These are phyloP conservation scores for Whalleya microplaca DNA, from an alignment of 2,329 filamentous ascomycete genomes.

Conservation along the genomic window DNA sequence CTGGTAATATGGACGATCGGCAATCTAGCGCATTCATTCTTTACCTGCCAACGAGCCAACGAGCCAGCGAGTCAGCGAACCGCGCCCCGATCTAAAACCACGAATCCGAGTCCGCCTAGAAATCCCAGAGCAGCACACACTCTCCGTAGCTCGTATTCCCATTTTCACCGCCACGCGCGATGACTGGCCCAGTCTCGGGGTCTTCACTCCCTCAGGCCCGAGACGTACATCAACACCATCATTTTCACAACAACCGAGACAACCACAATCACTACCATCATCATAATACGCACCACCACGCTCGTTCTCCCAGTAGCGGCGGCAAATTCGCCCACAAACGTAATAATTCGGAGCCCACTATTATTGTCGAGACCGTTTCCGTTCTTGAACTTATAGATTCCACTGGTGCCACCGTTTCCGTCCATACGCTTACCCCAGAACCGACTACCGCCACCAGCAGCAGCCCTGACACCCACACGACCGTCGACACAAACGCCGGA, in stretches of 20 bases:
- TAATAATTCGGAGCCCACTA: conserved; percentile 37
- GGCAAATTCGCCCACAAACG: conserved; percentile 21
- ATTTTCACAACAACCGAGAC: conserved; percentile 37
- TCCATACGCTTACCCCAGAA: conserved; percentile 46
- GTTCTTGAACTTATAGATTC: conserved; percentile 57
- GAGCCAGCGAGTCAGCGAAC: conserved; percentile 31
- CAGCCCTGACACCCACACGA: conserved; percentile 18
- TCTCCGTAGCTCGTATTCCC: conserved; percentile 40
- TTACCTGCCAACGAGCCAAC: conserved; percentile 26
- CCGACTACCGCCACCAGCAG: conserved; percentile 44
- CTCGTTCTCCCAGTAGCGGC: conserved; percentile 31
- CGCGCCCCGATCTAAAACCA: conserved; percentile 20
- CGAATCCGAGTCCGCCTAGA: conserved; percentile 24
- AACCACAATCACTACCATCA: conserved; percentile 27
- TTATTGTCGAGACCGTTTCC: conserved; percentile 60
- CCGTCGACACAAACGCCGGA: conserved; percentile 12
- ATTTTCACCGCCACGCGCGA: conserved; percentile 46
- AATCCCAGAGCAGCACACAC: conserved; percentile 30
- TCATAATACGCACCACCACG: conserved; percentile 34
- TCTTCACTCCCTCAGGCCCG: conserved; percentile 55
- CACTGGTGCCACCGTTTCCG: conserved; percentile 48
- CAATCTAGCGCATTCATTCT: conserved; percentile 36
- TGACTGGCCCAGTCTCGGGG: conserved; percentile 50
- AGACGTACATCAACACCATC: conserved; percentile 40
- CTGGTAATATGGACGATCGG: conserved; percentile 37